Conservation (phyloP, 306 rosid genomes). For the Cicer bijugum region DNA sequence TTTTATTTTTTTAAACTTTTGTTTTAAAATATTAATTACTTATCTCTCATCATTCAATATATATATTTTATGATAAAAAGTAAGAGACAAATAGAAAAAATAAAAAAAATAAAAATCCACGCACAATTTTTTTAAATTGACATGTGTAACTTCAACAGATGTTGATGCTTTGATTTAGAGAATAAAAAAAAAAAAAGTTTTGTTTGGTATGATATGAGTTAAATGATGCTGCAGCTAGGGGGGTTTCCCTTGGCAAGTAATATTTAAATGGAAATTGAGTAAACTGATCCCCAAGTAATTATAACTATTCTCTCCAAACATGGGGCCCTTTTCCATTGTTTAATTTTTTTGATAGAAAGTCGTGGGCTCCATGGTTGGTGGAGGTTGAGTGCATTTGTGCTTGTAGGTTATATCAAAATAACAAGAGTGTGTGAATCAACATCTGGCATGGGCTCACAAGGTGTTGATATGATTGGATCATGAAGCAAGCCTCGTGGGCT, state of each 20-base stretch:
- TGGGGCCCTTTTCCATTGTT: slow-evolving; percentile 18
- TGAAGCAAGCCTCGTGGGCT: slow-evolving; percentile 79
- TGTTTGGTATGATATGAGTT: slow-evolving; percentile 27
- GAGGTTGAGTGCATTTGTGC: slow-evolving; percentile 48
- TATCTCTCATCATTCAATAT: background rate
- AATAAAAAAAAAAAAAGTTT: slow-evolving; percentile 23
- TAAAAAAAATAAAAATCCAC: slow-evolving; percentile 21
- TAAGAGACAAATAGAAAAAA: slow-evolving; percentile 16
- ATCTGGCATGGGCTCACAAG: slow-evolving; percentile 63
- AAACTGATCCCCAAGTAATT: slow-evolving; percentile 41
- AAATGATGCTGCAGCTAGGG: slow-evolving; percentile 29
- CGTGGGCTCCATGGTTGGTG: slow-evolving; percentile 58
- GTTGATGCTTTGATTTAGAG: slow-evolving; percentile 10
- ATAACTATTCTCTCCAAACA: background rate
- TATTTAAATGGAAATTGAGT: slow-evolving; percentile 36
- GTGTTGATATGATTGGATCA: slow-evolving; percentile 69
- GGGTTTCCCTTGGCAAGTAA: slow-evolving; percentile 32
- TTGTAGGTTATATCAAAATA: slow-evolving; percentile 41
- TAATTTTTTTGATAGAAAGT: slow-evolving; percentile 29
- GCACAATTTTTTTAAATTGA: background rate
- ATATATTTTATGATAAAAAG: background rate
- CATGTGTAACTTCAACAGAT: background rate
- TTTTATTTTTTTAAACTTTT: too few species aligned
- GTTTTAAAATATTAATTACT: too few species aligned
- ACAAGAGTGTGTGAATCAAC: slow-evolving; percentile 32